Evolutionary conservation across 1,284 basidiomycete genomes (phyloP).

Genomic region (Quambalaria eucalypti): DNA sequence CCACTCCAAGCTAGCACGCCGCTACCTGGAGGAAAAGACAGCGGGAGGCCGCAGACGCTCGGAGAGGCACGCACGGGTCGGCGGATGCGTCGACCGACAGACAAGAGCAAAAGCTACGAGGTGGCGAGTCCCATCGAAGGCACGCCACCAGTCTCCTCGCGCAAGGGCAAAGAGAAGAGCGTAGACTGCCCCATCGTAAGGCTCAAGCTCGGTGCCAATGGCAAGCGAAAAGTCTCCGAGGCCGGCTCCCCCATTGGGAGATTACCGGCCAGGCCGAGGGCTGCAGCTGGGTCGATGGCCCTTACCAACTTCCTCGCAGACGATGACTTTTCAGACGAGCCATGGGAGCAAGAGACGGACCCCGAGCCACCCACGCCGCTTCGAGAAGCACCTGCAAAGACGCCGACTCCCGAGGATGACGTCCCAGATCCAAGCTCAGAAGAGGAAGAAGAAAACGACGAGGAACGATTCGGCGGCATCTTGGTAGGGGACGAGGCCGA

Average conservation of each 20-base stretch:
- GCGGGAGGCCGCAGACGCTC: neutral
- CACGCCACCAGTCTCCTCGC: neutral
- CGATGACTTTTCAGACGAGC: conserved; percentile 11
- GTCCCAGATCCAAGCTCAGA: neutral
- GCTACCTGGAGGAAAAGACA: conserved; percentile 4
- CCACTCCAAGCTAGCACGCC: conserved; percentile 15
- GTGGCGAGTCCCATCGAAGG: neutral
- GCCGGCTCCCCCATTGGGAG: neutral
- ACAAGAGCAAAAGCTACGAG: conserved; percentile 10
- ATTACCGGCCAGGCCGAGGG: neutral
- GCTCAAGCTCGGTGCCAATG: neutral
- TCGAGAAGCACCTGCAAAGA: no score
- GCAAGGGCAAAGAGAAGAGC: neutral
- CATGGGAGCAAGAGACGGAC: conserved; percentile 11
- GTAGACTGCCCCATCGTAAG: neutral
- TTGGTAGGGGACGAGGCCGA: conserved; percentile 65
- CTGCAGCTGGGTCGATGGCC: neutral
- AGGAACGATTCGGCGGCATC: conserved; percentile 67
- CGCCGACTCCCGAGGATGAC: neutral
- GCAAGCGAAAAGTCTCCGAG: neutral
- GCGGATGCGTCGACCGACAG: conserved; percentile 9
- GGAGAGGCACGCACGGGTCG: conserved; percentile 3
- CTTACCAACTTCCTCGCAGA: conserved; percentile 5
- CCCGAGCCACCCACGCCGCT: no score
- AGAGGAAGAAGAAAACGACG: conserved; percentile 21